Conservation (phyloP, 495 filamentous ascomycete species). For the Pyronema domesticum region DNA sequence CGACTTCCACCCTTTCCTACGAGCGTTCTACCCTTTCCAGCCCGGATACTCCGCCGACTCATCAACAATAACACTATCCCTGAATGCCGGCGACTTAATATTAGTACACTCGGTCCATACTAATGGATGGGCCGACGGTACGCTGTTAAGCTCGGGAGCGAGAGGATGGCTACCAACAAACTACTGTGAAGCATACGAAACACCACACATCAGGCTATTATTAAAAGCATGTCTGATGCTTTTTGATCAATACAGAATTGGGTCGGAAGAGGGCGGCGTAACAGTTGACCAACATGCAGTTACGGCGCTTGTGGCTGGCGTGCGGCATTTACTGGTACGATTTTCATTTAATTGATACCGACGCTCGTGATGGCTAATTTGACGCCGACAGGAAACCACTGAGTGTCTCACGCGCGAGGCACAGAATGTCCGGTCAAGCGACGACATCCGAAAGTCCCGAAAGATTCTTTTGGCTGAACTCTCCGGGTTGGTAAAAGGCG, state of each 20-base stretch:
- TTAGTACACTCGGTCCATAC: conserved; percentile 93
- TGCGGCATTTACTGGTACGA: conserved; percentile 71
- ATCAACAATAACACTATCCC: conserved; percentile 67
- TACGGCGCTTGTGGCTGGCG: conserved; percentile 80
- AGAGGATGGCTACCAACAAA: conserved; percentile 97
- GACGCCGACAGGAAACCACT: conserved; percentile 50
- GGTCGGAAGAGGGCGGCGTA: conserved; percentile 40
- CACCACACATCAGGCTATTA: conserved; percentile 63
- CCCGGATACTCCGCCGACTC: conserved; percentile 48
- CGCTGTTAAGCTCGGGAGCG: conserved; percentile 69
- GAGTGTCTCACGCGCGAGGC: conserved; percentile 75
- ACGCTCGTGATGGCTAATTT: background rate
- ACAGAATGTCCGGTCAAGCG: conserved; percentile 48
- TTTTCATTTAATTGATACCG: conserved; percentile 6
- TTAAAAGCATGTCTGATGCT: conserved; percentile 77
- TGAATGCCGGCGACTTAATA: conserved; percentile 81
- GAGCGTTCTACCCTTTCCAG: conserved; percentile 90
- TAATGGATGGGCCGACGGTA: conserved; percentile 98
- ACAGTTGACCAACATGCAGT: conserved; percentile 71
- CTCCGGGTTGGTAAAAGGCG: conserved; percentile 69
- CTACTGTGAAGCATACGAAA: conserved; percentile 90
- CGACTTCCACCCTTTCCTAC: conserved; percentile 83
- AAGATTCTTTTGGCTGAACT: conserved; percentile 80
- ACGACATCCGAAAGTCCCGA: conserved; percentile 59
- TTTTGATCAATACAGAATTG: conserved; percentile 72